Evolutionary conservation across 768 basidiomycete genomes (phyloP).

Genomic region (Auricularia auricula-judae): DNA sequence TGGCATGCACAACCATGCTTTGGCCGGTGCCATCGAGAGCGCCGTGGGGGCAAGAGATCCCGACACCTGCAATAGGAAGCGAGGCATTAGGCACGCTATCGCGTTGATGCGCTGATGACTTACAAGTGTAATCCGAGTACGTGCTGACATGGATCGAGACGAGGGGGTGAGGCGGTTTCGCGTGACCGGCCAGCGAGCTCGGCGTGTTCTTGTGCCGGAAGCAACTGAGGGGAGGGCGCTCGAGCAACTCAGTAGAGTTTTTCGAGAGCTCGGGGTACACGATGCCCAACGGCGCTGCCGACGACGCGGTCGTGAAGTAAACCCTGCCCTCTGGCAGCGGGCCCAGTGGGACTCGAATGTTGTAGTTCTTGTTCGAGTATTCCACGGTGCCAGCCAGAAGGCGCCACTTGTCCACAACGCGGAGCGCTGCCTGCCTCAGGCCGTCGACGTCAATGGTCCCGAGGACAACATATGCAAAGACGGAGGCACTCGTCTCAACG

Average conservation of each 20-base stretch:
- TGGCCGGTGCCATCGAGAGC: neutral
- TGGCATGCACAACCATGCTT: neutral
- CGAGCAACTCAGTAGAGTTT: neutral
- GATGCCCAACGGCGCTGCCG: neutral
- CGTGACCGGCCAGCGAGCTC: neutral
- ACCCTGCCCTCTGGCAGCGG: neutral
- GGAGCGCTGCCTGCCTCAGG: neutral
- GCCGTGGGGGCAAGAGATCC: neutral
- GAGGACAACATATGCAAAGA: neutral
- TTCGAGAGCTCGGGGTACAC: neutral
- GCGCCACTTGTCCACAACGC: neutral
- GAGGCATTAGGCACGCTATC: neutral
- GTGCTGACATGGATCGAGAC: neutral
- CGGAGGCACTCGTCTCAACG: neutral
- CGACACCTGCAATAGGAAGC: neutral
- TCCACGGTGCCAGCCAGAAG: neutral
- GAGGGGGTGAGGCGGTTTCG: neutral
- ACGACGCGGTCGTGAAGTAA: neutral
- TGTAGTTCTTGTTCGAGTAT: neutral
- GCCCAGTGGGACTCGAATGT: neutral
- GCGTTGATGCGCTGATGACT: neutral
- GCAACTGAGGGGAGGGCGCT: neutral
- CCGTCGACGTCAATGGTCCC: neutral
- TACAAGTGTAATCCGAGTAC: neutral
- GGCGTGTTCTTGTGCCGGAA: neutral